Conservation (phyloP, 2,329 filamentous ascomycete species). For the Orbilia quercus region DNA sequence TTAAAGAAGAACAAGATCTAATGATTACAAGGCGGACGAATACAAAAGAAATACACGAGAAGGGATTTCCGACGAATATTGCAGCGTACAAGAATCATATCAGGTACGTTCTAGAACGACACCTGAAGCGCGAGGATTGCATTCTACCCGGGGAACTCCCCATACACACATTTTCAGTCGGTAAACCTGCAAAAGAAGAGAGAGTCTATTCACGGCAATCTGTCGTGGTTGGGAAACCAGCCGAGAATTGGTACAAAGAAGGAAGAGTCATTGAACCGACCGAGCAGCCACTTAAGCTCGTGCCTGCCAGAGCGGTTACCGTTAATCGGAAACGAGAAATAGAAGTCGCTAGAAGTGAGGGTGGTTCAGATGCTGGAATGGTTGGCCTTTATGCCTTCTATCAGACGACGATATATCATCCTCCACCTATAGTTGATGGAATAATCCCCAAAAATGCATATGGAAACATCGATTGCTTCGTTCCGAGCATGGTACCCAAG, state of each 20-base stretch:
- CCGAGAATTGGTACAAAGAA: slow-evolving; percentile 89
- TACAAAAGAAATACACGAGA: slow-evolving; percentile 64
- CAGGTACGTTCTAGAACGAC: slow-evolving; percentile 78
- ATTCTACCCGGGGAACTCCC: slow-evolving; percentile 74
- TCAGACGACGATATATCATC: slow-evolving; percentile 72
- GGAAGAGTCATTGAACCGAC: slow-evolving; percentile 81
- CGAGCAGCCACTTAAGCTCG: slow-evolving; percentile 79
- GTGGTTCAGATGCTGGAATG: slow-evolving; percentile 63
- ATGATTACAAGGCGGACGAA: slow-evolving; percentile 57
- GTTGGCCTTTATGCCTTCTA: slow-evolving; percentile 68
- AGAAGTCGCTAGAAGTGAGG: slow-evolving; percentile 82
- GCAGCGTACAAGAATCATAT: slow-evolving; percentile 89
- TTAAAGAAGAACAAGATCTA: slow-evolving; percentile 76
- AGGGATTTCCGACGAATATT: slow-evolving; percentile 86
- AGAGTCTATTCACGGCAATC: slow-evolving; percentile 82
- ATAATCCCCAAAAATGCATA: slow-evolving; percentile 81
- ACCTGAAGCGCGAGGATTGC: slow-evolving; percentile 84
- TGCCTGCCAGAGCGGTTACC: slow-evolving; percentile 78
- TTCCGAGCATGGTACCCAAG: slow-evolving; percentile 27
- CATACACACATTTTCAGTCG: slow-evolving; percentile 69
- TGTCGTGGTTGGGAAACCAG: slow-evolving; percentile 79
- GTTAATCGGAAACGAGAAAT: slow-evolving; percentile 87
- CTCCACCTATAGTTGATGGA: slow-evolving; percentile 80
- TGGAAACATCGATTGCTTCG: slow-evolving; percentile 73
- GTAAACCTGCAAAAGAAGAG: slow-evolving; percentile 67